Conservation (phyloP, 2,329 filamentous ascomycete genomes). For the Trichoderma asperellum region DNA sequence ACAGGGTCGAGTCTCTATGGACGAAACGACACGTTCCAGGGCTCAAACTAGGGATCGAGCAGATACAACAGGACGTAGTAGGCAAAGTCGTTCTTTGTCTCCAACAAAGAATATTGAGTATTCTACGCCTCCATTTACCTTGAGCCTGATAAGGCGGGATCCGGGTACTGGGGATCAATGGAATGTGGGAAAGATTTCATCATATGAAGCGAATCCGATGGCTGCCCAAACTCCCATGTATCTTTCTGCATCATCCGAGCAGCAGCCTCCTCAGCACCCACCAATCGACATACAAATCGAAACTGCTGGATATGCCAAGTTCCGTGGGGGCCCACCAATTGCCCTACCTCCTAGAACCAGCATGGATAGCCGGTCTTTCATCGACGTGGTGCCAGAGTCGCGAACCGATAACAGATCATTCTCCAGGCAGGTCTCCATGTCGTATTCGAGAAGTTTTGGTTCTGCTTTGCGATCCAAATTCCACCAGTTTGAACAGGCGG, state of each 20-base stretch:
- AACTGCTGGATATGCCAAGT: conserved; percentile 61
- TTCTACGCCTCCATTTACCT: conserved; percentile 49
- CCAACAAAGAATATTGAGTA: conserved; percentile 42
- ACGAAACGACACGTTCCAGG: conserved; percentile 4
- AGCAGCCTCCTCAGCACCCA: conserved; percentile 36
- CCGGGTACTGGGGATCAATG: conserved; percentile 70
- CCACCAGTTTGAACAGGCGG: conserved; percentile 42
- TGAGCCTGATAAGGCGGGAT: conserved; percentile 74
- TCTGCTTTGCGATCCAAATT: conserved; percentile 53
- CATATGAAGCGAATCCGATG: conserved; percentile 51
- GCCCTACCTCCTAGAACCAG: conserved; percentile 45
- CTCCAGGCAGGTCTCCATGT: conserved; percentile 58
- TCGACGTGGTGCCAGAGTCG: conserved; percentile 23
- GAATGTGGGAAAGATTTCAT: conserved; percentile 72
- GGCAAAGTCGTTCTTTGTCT: conserved; percentile 42
- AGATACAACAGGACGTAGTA: not conserved
- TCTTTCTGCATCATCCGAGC: conserved; percentile 31
- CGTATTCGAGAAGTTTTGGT: conserved; percentile 56
- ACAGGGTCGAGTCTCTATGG: not conserved
- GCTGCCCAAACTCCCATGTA: conserved; percentile 35
- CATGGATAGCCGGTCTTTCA: not conserved
- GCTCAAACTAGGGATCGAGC: conserved; percentile 14
- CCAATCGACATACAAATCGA: conserved; percentile 58
- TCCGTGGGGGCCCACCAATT: conserved; percentile 41
- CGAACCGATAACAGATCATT: conserved; percentile 19